phyloP scores from a whole-genome alignment of 495 filamentous ascomycete genomes.

The Daldinia loculata region DNA sequence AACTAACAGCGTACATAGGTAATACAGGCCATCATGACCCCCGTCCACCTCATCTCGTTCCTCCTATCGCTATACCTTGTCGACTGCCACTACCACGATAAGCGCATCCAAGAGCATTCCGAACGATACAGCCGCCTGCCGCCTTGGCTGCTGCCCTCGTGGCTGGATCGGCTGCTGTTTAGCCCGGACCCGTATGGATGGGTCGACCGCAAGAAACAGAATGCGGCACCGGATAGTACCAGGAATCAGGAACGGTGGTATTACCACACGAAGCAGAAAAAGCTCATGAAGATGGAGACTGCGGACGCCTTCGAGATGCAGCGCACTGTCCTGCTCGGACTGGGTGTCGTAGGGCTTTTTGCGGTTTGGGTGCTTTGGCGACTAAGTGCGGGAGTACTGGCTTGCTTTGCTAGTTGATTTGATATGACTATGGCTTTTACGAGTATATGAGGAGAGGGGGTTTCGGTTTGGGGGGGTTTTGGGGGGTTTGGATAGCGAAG shows the following conservation, averaged over 20 bases:
- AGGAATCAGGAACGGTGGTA: constrained; percentile 43
- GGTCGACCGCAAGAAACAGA: constrained; percentile 33
- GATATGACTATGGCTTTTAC: background rate
- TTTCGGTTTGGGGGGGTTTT: background rate
- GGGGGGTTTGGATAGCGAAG: background rate
- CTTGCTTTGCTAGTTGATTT: constrained; percentile 17
- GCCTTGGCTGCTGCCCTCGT: constrained; percentile 46
- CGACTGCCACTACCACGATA: constrained; percentile 54
- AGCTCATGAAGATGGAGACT: constrained; percentile 60
- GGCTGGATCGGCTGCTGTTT: constrained; percentile 52
- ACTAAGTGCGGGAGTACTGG: constrained; percentile 12
- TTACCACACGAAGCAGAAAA: constrained; percentile 61
- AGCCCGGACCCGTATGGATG: constrained; percentile 45
- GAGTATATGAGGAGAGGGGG: background rate
- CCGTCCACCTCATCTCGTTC: constrained; percentile 60
- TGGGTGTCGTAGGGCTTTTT: constrained; percentile 44
- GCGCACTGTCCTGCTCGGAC: constrained; percentile 47
- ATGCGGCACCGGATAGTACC: background rate
- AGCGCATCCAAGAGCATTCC: constrained; percentile 51
- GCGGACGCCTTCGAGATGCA: constrained; percentile 62
- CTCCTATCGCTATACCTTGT: constrained; percentile 60
- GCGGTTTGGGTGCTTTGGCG: constrained; percentile 47
- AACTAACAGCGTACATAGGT: constrained; percentile 12
- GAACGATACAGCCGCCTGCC: constrained; percentile 46
- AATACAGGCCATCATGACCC: constrained; percentile 56